phyloP scores from a whole-genome alignment of 176 grass and related monocot species.

The Ensete ventricosum region DNA sequence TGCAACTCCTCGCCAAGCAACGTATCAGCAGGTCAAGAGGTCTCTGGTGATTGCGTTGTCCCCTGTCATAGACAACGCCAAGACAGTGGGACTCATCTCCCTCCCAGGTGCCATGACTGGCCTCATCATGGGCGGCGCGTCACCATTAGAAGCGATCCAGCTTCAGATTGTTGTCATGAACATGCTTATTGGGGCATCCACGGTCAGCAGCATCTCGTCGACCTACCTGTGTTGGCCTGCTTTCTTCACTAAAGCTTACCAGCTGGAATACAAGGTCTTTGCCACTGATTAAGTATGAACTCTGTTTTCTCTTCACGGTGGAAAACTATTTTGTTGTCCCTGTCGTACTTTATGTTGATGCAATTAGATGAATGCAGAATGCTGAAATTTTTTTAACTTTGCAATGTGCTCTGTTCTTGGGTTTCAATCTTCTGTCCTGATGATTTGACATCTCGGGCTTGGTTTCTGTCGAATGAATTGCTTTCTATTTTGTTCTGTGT shows the following conservation, averaged over 20 bases:
- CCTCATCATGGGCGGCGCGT: slow-evolving; percentile 76
- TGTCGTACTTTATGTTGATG: slow-evolving; percentile 29
- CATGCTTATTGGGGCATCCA: slow-evolving; percentile 78
- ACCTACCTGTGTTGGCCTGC: slow-evolving; percentile 78
- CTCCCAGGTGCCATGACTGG: slow-evolving; percentile 73
- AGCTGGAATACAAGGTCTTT: slow-evolving; percentile 51
- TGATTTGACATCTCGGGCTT: no score
- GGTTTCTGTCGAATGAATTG: no score
- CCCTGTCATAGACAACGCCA: slow-evolving; percentile 49
- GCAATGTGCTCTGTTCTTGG: no score
- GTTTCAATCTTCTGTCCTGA: no score
- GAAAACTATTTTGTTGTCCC: background rate
- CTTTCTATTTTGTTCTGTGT: no score
- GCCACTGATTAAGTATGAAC: slow-evolving; percentile 19
- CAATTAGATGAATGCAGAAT: slow-evolving; percentile 4
- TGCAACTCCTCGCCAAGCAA: slow-evolving; percentile 73
- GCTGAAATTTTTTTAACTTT: no score
- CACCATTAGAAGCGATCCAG: slow-evolving; percentile 68
- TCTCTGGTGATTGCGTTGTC: slow-evolving; percentile 51
- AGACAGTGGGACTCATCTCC: slow-evolving; percentile 71
- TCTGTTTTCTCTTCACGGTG: background rate
- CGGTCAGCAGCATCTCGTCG: slow-evolving; percentile 71
- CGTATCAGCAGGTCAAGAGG: slow-evolving; percentile 49
- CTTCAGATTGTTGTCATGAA: slow-evolving; percentile 75
- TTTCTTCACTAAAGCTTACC: slow-evolving; percentile 83